Base-by-base conservation (phyloP, 140 eudicot species). In the Anethum foeniculum region DNA sequence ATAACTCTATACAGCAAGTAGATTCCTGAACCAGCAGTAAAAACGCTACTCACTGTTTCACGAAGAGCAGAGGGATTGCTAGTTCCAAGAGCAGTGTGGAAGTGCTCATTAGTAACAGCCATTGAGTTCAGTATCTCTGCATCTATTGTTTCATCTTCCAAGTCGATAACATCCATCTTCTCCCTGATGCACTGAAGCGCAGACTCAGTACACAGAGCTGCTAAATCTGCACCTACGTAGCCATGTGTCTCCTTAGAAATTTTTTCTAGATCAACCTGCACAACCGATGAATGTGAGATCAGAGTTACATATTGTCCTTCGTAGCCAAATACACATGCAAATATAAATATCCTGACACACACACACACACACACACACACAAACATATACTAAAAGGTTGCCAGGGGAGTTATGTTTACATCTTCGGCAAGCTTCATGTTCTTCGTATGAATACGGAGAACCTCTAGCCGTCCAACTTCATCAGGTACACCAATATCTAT, bases 41-140 rank as follows among this genome's bases (percentile, higher is more conserved):
- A 27, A 79, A 2, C 27, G 5, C 28, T 43, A 27, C 60, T 79
- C 44, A 79, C 86, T 1, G 90, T 87, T 80, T 87, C 90, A 85
- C 88, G 88, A 54, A 87, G 86, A 80, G 90, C 90, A 77, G 90
- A 87, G 15, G 90, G 90, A 64, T 87, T 87, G 84, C 90, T 87
- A 6, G 88, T 87, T 11, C 86, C 88, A 19, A 87, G 88, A 23
- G 90, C 88, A 13, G 90, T 85, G 36, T 80, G 83, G 25, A 87
- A 87, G 65, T 87, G 90, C 43, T 87, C 90, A 64, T 85, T 85
- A 1, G 90, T 56, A 18, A 87, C 90, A 10, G 88, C 86, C 90
- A 87, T 87, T 13, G 88, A 82, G 46, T 87, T 85, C n/a, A 87
- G 68, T 64, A 87, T 87, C 85, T 87, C 90, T 0, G 88, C 88